These are phyloP conservation scores for Colletotrichum magnum DNA, from an alignment of 2,329 filamentous ascomycete genomes.

Conservation along the genomic window DNA sequence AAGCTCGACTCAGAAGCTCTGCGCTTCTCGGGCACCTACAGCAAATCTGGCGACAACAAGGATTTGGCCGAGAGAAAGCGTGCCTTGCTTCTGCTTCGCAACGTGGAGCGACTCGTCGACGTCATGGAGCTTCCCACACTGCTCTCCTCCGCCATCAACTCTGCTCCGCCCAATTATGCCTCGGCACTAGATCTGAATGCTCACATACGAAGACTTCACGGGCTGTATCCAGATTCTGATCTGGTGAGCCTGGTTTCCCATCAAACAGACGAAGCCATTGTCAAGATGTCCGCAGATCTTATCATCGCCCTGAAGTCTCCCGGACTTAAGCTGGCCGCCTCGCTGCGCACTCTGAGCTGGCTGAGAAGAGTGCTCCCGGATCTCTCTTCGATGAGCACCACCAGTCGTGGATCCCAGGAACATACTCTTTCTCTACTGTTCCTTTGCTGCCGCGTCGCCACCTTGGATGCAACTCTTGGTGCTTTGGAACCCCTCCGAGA, in stretches of 20 bases:
- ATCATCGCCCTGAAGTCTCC: conserved; percentile 83
- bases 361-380: conserved; percentile 89
- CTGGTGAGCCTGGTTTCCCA: conserved; percentile 79
- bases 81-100: conserved; percentile 85
- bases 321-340: conserved; percentile 87
- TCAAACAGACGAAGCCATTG: conserved; percentile 90
- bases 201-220: conserved; percentile 90
- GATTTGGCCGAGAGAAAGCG: conserved; percentile 82
- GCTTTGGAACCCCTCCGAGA: conserved; percentile 89
- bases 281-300: conserved; percentile 87
- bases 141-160: conserved; percentile 82
- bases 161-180: conserved; percentile 81
- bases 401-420: conserved; percentile 58
- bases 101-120: conserved; percentile 90
- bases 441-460: conserved; percentile 86
- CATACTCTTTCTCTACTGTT: conserved; percentile 86
- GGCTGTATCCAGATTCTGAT: conserved; percentile 84
- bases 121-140: conserved; percentile 91
- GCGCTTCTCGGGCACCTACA: conserved; percentile 86
- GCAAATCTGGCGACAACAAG: conserved; percentile 78
- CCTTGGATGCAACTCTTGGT: conserved; percentile 82
- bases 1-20: conserved; percentile 84
- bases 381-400: conserved; percentile 55
- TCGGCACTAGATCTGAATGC: conserved; percentile 91
- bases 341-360: conserved; percentile 93